A percentile compares a stretch with the other conserved stretches of the same genome.
These are phyloP conservation scores for sweet orange (Citrus sinensis) DNA, from an alignment of 345 rosid genomes.

Conservation along the genomic window DNA sequence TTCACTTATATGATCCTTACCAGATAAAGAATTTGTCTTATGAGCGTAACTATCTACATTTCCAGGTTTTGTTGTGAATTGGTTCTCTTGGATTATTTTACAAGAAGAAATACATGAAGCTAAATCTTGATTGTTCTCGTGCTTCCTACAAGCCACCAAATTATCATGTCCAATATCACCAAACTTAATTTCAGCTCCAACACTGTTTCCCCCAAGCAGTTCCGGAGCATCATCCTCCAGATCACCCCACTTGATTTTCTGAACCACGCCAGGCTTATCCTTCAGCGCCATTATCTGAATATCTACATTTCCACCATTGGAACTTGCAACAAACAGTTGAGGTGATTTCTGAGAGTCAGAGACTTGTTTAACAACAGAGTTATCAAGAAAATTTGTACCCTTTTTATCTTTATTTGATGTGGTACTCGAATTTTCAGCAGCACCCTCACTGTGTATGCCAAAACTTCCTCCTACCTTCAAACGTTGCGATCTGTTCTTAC, in stretches of 20 bases:
- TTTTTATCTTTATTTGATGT: conserved; percentile 23
- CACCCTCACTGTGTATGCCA: conserved; percentile 7
- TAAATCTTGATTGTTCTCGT: conserved; percentile 18
- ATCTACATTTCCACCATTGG: conserved; percentile 20
- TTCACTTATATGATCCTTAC: conserved; percentile 23
- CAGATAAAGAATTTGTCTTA: conserved; percentile 9
- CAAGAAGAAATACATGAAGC: conserved; percentile 21
- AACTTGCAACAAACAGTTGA: conserved; percentile 15
- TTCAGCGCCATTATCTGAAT: conserved; percentile 9
- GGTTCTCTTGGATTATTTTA: conserved; percentile 17
- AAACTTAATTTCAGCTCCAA: conserved; percentile 33
- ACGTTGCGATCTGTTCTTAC: conserved; percentile 26
- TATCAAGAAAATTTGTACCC: conserved; percentile 9
- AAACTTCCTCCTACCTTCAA: conserved; percentile 22
- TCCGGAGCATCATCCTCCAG: conserved; percentile 46
- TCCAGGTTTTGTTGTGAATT: conserved; percentile 12
- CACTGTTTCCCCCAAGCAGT: conserved; percentile 24
- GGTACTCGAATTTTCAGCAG: conserved; percentile 23
- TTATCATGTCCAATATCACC: conserved; percentile 26
- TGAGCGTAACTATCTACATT: conserved; percentile 15
- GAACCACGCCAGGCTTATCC: conserved; percentile 27
- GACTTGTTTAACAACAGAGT: conserved; percentile 26
- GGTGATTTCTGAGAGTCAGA: conserved; percentile 13
- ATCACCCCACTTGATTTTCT: conserved; percentile 61
- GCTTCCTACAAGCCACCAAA: conserved; percentile 25